These are phyloP conservation scores for Ophiocordyceps polyrhachis-furcata DNA, from an alignment of 2,329 filamentous ascomycete species.

Conservation along the genomic window DNA sequence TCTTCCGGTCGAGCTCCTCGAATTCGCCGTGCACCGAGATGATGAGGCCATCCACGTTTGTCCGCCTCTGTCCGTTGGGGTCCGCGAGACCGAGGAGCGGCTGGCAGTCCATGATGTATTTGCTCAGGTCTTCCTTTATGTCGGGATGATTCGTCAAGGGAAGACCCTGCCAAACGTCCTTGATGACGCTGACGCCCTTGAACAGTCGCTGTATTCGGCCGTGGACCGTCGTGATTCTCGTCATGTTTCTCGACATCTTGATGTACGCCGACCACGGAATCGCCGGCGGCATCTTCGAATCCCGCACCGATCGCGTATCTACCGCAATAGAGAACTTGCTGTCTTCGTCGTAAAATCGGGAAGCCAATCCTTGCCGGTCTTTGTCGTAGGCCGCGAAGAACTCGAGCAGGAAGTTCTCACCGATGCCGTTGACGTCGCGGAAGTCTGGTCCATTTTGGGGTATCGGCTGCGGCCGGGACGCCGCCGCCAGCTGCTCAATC, in stretches of 20 bases:
- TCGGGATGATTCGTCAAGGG: conserved; percentile 60
- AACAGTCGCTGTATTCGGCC: conserved; percentile 47
- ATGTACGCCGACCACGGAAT: conserved; percentile 59
- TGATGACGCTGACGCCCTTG: conserved; percentile 45
- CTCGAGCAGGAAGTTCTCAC: conserved; percentile 54
- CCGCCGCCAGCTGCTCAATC: conserved; percentile 34
- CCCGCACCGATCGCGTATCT: conserved; percentile 40
- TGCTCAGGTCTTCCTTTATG: conserved; percentile 43
- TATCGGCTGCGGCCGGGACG: conserved; percentile 35
- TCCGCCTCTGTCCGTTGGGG: conserved; percentile 39
- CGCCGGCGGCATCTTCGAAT: conserved; percentile 19
- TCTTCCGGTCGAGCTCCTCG: conserved; percentile 46
- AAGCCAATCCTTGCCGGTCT: conserved; percentile 43
- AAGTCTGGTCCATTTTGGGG: conserved; percentile 49
- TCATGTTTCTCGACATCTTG: conserved; percentile 60
- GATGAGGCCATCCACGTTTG: conserved; percentile 59
- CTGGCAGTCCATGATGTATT: conserved; percentile 73
- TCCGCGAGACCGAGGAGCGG: conserved; percentile 54
- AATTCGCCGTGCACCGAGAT: conserved; percentile 73
- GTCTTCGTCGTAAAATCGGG: conserved; percentile 54
- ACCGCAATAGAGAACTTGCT: conserved; percentile 62
- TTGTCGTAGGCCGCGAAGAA: conserved; percentile 61
- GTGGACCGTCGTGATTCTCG: conserved; percentile 41
- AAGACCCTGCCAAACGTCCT: conserved; percentile 48
- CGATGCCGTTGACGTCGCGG: conserved; percentile 53